Evolutionary conservation across 1,284 basidiomycete genomes (phyloP).

Genomic region (Heliocybe sulcata): DNA sequence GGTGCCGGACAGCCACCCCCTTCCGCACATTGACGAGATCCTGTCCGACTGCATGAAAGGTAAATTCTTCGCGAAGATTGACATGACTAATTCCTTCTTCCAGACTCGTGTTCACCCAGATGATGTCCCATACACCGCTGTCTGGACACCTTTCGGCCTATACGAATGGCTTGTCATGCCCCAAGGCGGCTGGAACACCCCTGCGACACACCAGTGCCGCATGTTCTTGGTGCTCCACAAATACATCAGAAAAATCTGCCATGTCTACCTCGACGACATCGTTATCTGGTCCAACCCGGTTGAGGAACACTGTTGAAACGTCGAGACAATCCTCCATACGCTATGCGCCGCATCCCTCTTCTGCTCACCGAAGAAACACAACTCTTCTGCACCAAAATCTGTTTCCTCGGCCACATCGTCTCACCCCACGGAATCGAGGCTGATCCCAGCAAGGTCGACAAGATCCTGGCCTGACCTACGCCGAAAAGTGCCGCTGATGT

Average conservation of each 20-base stretch:
- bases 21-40: constrained; percentile 30
- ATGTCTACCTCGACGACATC: constrained; percentile 38
- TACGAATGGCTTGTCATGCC: constrained; percentile 39
- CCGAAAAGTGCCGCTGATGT: constrained; percentile 22
- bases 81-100: constrained; percentile 36
- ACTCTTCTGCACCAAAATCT: constrained; percentile 11
- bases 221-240: constrained; percentile 22
- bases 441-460: constrained; percentile 23
- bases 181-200: constrained; percentile 28
- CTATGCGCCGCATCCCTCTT: constrained; percentile 16
- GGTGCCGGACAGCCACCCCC: constrained; percentile 23
- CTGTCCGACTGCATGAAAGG: constrained; percentile 22
- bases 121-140: constrained; percentile 27
- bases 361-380: constrained; percentile 20
- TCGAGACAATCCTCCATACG: constrained; percentile 20
- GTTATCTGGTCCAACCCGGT: constrained; percentile 30
- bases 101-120: constrained; percentile 29
- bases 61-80: constrained; percentile 25
- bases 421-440: constrained; percentile 11
- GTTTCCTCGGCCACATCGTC: constrained; percentile 20
- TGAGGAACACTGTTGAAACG: constrained; percentile 26
- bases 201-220: constrained; percentile 26
- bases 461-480: constrained; percentile 25
- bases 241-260: constrained; percentile 27
- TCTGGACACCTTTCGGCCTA: constrained; percentile 28